Conservation (phyloP, 2,329 filamentous ascomycete genomes). For the Colletotrichum kahawae region DNA sequence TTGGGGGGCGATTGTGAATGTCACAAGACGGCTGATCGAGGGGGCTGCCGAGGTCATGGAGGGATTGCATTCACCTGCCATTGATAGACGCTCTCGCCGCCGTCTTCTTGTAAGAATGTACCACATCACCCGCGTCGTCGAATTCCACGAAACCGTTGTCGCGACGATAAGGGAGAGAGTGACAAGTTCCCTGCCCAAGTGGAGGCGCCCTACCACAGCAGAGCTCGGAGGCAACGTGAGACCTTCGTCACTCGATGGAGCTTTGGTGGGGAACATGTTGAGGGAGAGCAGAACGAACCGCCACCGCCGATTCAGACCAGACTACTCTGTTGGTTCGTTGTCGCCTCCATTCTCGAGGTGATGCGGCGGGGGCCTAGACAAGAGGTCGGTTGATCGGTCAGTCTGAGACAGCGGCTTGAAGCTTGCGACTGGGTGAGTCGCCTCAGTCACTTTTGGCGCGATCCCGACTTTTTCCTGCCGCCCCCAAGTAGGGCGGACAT, state of each 20-base stretch:
- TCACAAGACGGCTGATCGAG: not conserved
- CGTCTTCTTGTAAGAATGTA: not conserved
- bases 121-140: not conserved
- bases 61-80: not conserved
- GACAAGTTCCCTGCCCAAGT: not conserved
- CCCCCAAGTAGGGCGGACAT: not conserved
- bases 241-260: constrained; percentile 18
- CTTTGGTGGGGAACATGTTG: constrained; percentile 18
- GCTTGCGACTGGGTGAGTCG: not conserved
- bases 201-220: not conserved
- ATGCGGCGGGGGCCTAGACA: not conserved
- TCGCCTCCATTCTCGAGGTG: not conserved
- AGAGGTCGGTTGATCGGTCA: not conserved
- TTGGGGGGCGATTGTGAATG: not conserved
- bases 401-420: not conserved
- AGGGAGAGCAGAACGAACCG: not conserved
- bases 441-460: not conserved
- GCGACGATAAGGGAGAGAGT: constrained; percentile 4
- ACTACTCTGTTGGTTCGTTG: not conserved
- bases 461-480: not conserved
- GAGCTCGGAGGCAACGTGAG: constrained; percentile 15
- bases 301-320: not conserved
- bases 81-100: not conserved
- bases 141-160: not conserved
- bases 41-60: constrained; percentile 1